Base-by-base conservation (phyloP, 2,329 filamentous ascomycete genomes). In the Hortaea sp. region DNA sequence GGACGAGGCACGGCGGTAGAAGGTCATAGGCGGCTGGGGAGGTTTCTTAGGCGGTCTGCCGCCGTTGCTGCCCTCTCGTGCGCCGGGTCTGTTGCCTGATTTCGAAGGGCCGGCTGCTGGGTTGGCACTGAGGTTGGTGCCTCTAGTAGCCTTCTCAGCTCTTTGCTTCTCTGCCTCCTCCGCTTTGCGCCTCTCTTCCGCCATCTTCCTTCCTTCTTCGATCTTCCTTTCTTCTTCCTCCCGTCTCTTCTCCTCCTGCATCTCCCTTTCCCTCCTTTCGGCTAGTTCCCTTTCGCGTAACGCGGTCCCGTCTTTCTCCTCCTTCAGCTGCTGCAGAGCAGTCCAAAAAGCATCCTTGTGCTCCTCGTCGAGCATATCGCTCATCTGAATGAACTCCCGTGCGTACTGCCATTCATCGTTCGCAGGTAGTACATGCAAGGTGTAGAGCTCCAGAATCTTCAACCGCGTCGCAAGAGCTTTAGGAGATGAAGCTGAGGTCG, bases 401-500 rank as follows among this genome's bases (percentile, higher is more conserved):
- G 92, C 88, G 58, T 95, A 95, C 48, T 95, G 87, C 92, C 92
- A 98, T 68, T 97, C 88, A 46, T 87, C 82, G 57, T 95, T 97
- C 44, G 88, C 78, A 5, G 90, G 81, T n/a, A 98, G 78, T 6
- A 97, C 87, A 62, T 98, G 92, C 4, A 98, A 76, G 1, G 88
- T 94, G 65, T 95, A 98, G 6, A 98, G 75, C 68, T 98, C 92
- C 43, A 98, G 78, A 38, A 98, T 85, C 69, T 94, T 94, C 53
- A 95, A 82, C 40, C 88, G 78, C 4, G 87, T 82, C 13, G 59
- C 50, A 58, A 67, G 41, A 52, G 66, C 52, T 57, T 66, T 59
- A 57, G 69, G 51, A 35, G 56, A 55, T 4, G 54, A 56, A 1
- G 54, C 55, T 7, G 51, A n/a, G 3, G 13, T 50, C 70, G 49